phyloP scores from a whole-genome alignment of 768 basidiomycete species.

The Amanita jacksonii region DNA sequence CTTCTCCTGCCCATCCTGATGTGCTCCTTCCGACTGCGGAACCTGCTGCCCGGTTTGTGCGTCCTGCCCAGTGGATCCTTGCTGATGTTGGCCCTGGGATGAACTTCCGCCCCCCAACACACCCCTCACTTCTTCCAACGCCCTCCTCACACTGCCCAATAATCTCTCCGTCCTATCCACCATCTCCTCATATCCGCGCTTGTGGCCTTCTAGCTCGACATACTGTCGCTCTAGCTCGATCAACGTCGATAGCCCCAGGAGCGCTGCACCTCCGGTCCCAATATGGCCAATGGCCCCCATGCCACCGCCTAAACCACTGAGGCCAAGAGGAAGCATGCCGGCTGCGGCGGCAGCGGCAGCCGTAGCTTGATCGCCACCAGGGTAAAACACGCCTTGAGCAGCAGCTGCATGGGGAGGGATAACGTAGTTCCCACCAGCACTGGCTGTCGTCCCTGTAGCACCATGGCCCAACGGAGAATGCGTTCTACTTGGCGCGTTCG shows the following conservation, averaged over 20 bases:
- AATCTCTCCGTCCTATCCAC: slow-evolving; percentile 64
- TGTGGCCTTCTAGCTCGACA: slow-evolving; percentile 50
- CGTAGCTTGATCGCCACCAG: slow-evolving; percentile 14
- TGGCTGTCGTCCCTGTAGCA: slow-evolving; percentile 15
- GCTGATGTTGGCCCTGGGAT: too few relatives aligned
- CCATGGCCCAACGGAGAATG: slow-evolving; percentile 60
- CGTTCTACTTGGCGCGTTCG: slow-evolving; percentile 59
- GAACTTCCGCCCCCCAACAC: slow-evolving; percentile 11
- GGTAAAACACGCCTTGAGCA: slow-evolving; percentile 14
- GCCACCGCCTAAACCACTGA: slow-evolving; percentile 12
- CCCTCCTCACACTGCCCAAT: slow-evolving; percentile 62
- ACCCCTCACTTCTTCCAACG: slow-evolving; percentile 65
- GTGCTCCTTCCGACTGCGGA: too few relatives aligned
- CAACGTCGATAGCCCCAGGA: slow-evolving; percentile 31
- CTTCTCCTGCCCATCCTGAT: too few relatives aligned
- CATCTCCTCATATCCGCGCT: slow-evolving; percentile 62
- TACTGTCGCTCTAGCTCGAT: slow-evolving; percentile 69
- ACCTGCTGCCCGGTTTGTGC: neutral
- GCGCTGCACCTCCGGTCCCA: too few relatives aligned
- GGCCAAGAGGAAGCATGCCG: slow-evolving; percentile 30
- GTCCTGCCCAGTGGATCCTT: too few relatives aligned
- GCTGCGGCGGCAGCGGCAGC: slow-evolving; percentile 24
- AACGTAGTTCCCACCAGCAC: slow-evolving; percentile 27
- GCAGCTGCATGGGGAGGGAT: slow-evolving; percentile 30
- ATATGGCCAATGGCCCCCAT: neutral